Percentiles rank a stretch among this genome's conserved stretches.
Evolutionary conservation across 495 filamentous ascomycete species (phyloP).

Genomic region (Parathielavia appendiculata): DNA sequence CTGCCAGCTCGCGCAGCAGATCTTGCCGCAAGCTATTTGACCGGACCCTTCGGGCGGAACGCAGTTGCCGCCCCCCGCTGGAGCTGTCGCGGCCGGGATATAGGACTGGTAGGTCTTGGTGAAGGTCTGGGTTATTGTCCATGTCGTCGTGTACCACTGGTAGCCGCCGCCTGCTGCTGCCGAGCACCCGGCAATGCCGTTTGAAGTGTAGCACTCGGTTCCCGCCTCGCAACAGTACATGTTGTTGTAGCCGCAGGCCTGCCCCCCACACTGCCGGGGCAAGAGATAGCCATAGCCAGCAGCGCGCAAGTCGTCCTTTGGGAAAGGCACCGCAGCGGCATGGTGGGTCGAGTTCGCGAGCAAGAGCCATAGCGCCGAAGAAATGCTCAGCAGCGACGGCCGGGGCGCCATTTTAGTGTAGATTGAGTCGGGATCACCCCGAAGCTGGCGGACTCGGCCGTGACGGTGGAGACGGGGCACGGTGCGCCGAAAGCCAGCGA

Average conservation of each 20-base stretch:
- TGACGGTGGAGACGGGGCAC: constrained; percentile 6
- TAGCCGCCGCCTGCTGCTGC: constrained; percentile 34
- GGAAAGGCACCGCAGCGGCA: constrained; percentile 39
- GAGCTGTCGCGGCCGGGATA: constrained; percentile 36
- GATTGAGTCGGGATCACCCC: neutral
- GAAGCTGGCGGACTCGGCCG: constrained; percentile 1
- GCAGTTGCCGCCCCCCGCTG: constrained; percentile 49
- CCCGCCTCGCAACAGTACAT: constrained; percentile 62
- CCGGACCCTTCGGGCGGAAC: constrained; percentile 46
- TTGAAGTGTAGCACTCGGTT: constrained; percentile 60
- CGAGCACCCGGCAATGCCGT: constrained; percentile 38
- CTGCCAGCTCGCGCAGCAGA: constrained; percentile 69
- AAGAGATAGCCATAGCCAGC: constrained; percentile 40
- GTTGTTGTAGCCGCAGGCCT: constrained; percentile 61
- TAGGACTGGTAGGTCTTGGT: constrained; percentile 60
- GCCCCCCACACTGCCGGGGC: constrained; percentile 50
- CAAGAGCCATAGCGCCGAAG: constrained; percentile 28
- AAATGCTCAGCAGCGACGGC: constrained; percentile 12
- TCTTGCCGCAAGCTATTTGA: constrained; percentile 62
- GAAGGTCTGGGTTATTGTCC: constrained; percentile 60
- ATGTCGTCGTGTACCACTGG: constrained; percentile 68
- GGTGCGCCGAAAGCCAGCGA: constrained; percentile 7
- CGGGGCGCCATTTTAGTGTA: neutral
- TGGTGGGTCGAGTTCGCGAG: constrained; percentile 27
- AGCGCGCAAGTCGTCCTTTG: constrained; percentile 33